Base-by-base conservation (phyloP, 2,329 filamentous ascomycete genomes). In the Sodiomyces alkalinus region DNA sequence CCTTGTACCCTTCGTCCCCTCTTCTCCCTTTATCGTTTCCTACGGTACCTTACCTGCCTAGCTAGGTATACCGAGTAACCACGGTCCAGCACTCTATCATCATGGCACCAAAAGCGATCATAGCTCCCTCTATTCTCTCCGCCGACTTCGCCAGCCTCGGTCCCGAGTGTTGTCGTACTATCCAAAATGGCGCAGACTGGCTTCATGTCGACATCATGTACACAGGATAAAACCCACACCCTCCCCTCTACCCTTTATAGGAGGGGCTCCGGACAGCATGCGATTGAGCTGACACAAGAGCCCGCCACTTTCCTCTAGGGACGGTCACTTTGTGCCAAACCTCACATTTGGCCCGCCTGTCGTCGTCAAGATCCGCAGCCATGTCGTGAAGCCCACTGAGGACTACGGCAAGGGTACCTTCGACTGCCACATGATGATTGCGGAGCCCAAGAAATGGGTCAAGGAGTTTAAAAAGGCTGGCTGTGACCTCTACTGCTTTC, bases 361-460 rank as follows among this genome's bases (percentile, higher is more conserved):
- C 20, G 90, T 98, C 25, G 87, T 83, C 42, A 92, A 87, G 62
- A 90, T 98, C 45, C 75, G 90, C 37, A 64, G 70, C 25, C 80
- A 93, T 45, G 86, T 98, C 44, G 76, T 82, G 32, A 66, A 68
- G 41, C 86, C 85, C 3, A 63, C 64, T 22, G 60, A 67, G 28
- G 67, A 67, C 19, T 63, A 78, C 41, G 85, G 80, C 29, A 80
- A 76, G 43, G 90, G 90, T 36, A 96, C 87, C 10, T 98, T 98
- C 52, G 90, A 98, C 57, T 98, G 90, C 67, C 90, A 98, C 58
- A 96, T 98, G 90, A 98, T 98, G 90, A 92, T 98, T 49, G 75
- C 83, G 45, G 87, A 98, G 86, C 90, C 90, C 41, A 92, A 96
- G 65, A 86, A 85, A 66, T 98, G 90, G 90, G 86, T 94, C 44